phyloP scores from a whole-genome alignment of 805 yeast species.

The Candida ipomoeae region DNA sequence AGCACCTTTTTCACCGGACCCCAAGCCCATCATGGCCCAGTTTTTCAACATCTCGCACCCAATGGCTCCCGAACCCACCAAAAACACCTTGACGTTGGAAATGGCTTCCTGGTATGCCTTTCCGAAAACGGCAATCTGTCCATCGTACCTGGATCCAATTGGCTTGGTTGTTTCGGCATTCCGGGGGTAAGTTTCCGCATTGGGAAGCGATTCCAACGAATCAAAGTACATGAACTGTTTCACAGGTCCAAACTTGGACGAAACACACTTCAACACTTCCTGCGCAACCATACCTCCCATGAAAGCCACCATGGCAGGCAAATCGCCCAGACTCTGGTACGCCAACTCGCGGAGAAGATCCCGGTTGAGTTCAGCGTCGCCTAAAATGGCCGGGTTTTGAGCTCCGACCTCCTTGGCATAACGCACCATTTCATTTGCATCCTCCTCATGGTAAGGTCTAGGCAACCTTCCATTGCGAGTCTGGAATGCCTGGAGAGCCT shows the following conservation, averaged over 20 bases:
- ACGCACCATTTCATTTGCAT: constrained; percentile 62
- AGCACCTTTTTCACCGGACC: constrained; percentile 84
- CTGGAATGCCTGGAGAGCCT: constrained; percentile 77
- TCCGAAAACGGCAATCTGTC: constrained; percentile 95
- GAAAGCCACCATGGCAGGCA: constrained; percentile 85
- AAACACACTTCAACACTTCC: constrained; percentile 91
- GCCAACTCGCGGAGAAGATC: constrained; percentile 67
- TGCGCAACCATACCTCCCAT: constrained; percentile 95
- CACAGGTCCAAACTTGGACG: constrained; percentile 92
- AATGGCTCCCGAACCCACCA: constrained; percentile 97
- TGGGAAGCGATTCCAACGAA: constrained; percentile 86
- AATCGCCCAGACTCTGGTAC: constrained; percentile 85
- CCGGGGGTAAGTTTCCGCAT: constrained; percentile 52
- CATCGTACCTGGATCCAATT: constrained; percentile 78
- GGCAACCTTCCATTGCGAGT: constrained; percentile 67
- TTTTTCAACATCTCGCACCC: constrained; percentile 98
- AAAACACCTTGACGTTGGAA: constrained; percentile 74
- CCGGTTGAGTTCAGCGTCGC: constrained; percentile 54
- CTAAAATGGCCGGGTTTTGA: constrained; percentile 54
- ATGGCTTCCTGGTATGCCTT: constrained; percentile 65
- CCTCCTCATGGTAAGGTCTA: constrained; percentile 67
- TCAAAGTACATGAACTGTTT: constrained; percentile 92
- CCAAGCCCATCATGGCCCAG: constrained; percentile 97
- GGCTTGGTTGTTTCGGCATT: constrained; percentile 71
- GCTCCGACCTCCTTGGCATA: constrained; percentile 56